A percentile compares a stretch with the other conserved stretches of the same genome.
Evolutionary conservation across 2,329 filamentous ascomycete genomes (phyloP).

Genomic region (Pleurostoma richardsiae): DNA sequence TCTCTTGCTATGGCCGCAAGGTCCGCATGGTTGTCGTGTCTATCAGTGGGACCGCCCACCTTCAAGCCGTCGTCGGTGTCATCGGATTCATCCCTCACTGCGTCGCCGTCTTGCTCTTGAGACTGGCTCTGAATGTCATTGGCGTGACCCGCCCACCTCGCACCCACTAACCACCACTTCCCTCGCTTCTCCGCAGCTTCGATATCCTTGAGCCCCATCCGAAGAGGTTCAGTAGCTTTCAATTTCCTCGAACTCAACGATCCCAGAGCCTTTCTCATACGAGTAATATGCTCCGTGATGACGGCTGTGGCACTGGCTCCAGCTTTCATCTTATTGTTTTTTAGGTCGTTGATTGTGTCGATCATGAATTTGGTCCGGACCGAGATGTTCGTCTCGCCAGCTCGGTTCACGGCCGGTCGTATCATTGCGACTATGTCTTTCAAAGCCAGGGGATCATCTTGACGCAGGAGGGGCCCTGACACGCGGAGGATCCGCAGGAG

Average conservation of each 20-base stretch:
- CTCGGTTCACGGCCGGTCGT: constrained; percentile 63
- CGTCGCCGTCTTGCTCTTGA: constrained; percentile 9
- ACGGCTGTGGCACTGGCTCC: constrained; percentile 65
- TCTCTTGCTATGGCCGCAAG: constrained; percentile 69
- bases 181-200: constrained; percentile 78
- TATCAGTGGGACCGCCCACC: constrained; percentile 39
- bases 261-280: constrained; percentile 85
- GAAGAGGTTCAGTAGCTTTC: constrained; percentile 75
- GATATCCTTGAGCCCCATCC: constrained; percentile 78
- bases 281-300: constrained; percentile 73
- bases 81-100: constrained; percentile 26
- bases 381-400: constrained; percentile 67
- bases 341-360: constrained; percentile 88
- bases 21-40: constrained; percentile 32
- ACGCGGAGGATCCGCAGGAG: constrained; percentile 78
- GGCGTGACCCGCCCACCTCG: constrained; percentile 66
- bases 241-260: constrained; percentile 63
- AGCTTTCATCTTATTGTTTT: constrained; percentile 86
- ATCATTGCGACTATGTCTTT: constrained; percentile 84
- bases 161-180: constrained; percentile 98
- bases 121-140: constrained; percentile 9
- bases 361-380: constrained; percentile 97
- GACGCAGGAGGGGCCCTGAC: constrained; percentile 75
- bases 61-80: constrained; percentile 31
- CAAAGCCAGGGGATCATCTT: constrained; percentile 81